Evolutionary conservation across 257 asterid genomes (phyloP).

Genomic region (Fraxinus pennsylvanica): DNA sequence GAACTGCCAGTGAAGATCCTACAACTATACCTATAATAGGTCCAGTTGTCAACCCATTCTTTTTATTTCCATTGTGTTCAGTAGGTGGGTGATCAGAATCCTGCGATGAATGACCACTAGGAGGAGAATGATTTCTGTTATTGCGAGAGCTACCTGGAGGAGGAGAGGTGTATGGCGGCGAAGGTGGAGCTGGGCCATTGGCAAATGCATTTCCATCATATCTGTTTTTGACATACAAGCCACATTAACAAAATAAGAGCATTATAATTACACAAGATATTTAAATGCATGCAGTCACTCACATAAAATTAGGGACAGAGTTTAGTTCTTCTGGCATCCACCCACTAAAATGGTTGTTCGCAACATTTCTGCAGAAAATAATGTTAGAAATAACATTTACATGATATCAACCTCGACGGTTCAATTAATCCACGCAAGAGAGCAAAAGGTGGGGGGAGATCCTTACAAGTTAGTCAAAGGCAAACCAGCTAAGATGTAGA

Average conservation of each 20-base stretch:
- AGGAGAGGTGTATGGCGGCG: slow-evolving; percentile 83
- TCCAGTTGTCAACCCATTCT: slow-evolving; percentile 64
- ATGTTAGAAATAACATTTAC: slow-evolving; percentile 15
- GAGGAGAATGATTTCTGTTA: slow-evolving; percentile 42
- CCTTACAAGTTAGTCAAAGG: slow-evolving; percentile 84
- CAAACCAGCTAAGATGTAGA: slow-evolving; percentile 64
- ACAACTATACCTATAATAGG: slow-evolving; percentile 76
- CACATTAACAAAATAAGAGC: slow-evolving; percentile 13
- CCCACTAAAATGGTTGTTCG: slow-evolving; percentile 81
- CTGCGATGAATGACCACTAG: slow-evolving; percentile 44
- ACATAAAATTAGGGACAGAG: slow-evolving; percentile 76
- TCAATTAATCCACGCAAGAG: slow-evolving; percentile 15
- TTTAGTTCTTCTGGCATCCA: slow-evolving; percentile 85
- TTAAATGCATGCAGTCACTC: slow-evolving; percentile 40
- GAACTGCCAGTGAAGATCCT: slow-evolving; percentile 59
- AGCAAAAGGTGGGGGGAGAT: slow-evolving; percentile 21
- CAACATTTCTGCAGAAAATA: slow-evolving; percentile 74
- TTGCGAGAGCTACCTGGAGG: slow-evolving; percentile 72
- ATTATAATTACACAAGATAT: slow-evolving; percentile 7
- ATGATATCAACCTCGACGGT: slow-evolving; percentile 12
- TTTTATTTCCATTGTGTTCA: slow-evolving; percentile 40
- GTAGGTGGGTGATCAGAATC: slow-evolving; percentile 43
- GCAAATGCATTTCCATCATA: slow-evolving; percentile 73
- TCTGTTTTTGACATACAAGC: slow-evolving; percentile 46
- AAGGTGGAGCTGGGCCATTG: slow-evolving; percentile 94